phyloP scores from a whole-genome alignment of 306 rosid species.

The Senna siamea region DNA sequence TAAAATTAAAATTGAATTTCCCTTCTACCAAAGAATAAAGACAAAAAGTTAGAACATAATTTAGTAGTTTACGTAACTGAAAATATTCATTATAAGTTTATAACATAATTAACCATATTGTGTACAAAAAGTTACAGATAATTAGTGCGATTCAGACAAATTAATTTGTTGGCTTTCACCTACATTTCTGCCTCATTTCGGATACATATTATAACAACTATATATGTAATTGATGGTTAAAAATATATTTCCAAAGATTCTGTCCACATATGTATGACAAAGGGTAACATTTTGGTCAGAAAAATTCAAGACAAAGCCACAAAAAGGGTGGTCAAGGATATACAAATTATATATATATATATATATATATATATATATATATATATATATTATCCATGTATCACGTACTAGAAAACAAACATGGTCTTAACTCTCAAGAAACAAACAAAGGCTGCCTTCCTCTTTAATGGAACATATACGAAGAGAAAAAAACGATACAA shows the following conservation, averaged over 20 bases:
- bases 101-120: not conserved
- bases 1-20: too few relatives aligned
- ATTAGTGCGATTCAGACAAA: not conserved
- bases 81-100: too few relatives aligned
- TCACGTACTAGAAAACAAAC: slow-evolving; percentile 52
- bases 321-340: slow-evolving; percentile 42
- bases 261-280: slow-evolving; percentile 31
- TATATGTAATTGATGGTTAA: not conserved
- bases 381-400: slow-evolving; percentile 44
- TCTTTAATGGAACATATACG: slow-evolving; percentile 3
- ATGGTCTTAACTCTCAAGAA: slow-evolving; percentile 43
- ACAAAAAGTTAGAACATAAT: too few relatives aligned
- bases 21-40: too few relatives aligned
- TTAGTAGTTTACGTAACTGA: too few relatives aligned
- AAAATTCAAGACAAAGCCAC: slow-evolving; percentile 33
- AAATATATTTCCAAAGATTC: slow-evolving; percentile 11
- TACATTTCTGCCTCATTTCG: slow-evolving; percentile 26
- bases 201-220: not conserved
- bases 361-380: too few relatives aligned
- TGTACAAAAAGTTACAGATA: not conserved
- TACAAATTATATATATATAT: too few relatives aligned
- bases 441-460: slow-evolving; percentile 35
- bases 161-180: slow-evolving; percentile 35
- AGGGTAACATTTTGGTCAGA: slow-evolving; percentile 34
- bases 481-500: not conserved